Evolutionary conservation across 2,329 filamentous ascomycete species (phyloP), one percentile per base, ranked within the genome.

Genomic region (Alternaria tenuissima): DNA sequence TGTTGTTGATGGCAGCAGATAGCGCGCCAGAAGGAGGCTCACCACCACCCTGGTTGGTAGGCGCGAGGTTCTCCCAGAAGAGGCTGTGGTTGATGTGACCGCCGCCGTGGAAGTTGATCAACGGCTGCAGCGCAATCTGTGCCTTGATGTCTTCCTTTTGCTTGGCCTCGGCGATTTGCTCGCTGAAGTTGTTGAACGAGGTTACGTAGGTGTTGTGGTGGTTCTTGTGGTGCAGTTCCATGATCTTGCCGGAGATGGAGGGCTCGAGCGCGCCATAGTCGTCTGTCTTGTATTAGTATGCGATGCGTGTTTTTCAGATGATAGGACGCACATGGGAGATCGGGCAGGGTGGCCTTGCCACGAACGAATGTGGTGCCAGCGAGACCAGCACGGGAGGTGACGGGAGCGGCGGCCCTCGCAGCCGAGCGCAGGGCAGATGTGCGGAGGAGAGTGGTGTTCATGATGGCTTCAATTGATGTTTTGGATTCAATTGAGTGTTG

Each of bases 251-350:
- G 49, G 91, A 94, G 83, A 97, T 86, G 77, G 86, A 80, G 69
- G 87, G 88, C 84, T 99, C 95, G 73, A 99, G 93, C 53, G 94
- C 95, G 78, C 91, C 92, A 81, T 97, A 99, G 86, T 97, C 95
- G 79, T 98, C 94, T 97, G 68, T 0, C 2, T 2, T 1, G 0
- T 8, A 55, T 71, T 52, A 67, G 64, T 30, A 34, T 1, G n/a
- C 18, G 8, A 26, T 20, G 3, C 16, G 9, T 34, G 12, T n/a
- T 16, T 46, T 11, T 8, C 39, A 20, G 18, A 53, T 30, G 20
- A 12, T 8, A 26, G n/a, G 9, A 18, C 87, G 65, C 85, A 92
- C 90, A 93, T 72, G 88, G 78, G 12, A 98, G 89, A 76, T 97
- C 94, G 66, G 95, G 95, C 42, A 99, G 90, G 42, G 94, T 97